Base-by-base conservation (phyloP, 768 basidiomycete species). In the Naganishia randhawae region DNA sequence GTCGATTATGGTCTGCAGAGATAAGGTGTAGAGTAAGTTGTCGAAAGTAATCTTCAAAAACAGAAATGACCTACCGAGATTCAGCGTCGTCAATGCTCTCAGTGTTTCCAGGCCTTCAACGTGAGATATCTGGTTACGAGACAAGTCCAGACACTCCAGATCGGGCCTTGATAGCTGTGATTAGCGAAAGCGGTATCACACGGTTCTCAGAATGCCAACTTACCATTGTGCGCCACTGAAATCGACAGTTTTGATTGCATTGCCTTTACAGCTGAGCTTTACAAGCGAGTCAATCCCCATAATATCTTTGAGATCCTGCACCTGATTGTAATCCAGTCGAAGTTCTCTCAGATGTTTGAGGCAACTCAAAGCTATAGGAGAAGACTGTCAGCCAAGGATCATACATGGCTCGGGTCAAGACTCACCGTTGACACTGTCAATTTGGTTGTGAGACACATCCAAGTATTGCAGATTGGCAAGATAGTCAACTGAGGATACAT, bases 361-460 rank as follows among this genome's bases (percentile, higher is more conserved):
- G 77, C 89, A 91, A 69, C 85, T 84, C 32, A 98, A 83, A 78
- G 96, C 93, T 96, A 76, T 35, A 72, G 68, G 54, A 48, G 41
- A 8, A 5, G 33, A 50, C 65, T 31, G 61, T 65, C 50, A 69
- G 64, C 17, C 16, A 3, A 10, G 4, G 50, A 32, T 27, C 16
- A 29, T 5, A 29, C 25, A 39, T 17, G 10, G 8, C 32, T 29
- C 53, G 67, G 65, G 29, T 37, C 22, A 8, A 13, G 42, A 87
- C 91, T 81, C 80, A 95, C 91, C 91, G 55, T 84, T 85, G 66
- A 98, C 82, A 9, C 90, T 90, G 69, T 95, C 92, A 63, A 98
- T 84, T 71, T 90, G 85, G 79, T 98, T 98, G 75, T 86, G 80
- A 78, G 91, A 92, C 70, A 99, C 87, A 81, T 99, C 92, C 75